Base-by-base conservation (phyloP, 257 asterid genomes). In the Nicotiana otophora region DNA sequence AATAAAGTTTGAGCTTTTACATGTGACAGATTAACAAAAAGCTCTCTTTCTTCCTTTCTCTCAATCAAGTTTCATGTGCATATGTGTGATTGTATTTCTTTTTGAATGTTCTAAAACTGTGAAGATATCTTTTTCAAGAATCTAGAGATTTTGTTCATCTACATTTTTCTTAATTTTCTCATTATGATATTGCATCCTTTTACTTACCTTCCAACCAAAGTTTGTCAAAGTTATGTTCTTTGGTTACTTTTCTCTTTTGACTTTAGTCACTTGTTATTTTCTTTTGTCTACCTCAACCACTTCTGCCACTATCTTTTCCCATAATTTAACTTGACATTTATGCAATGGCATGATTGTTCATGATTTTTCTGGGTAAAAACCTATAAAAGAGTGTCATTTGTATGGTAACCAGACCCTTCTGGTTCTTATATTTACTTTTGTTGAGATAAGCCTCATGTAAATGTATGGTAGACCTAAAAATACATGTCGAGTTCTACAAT, bases 1-100 rank as follows among this genome's bases (percentile, higher is more conserved):
- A 87, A 80, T 84, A 87, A 80, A 80, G 77, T 79, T 74, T 80
- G 12, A 81, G 81, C 78, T 84, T 87, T 58, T 34, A 79, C 79
- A 53, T 53, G 58, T 53, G 58, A 53, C 58, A 53, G 16, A 10
- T 14, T 53, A 53, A 53, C 58, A 12, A 48, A 74, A 74, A 26
- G 5, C 23, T 26, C 39, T 51, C 19, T 51, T 74, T 26, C 51
- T 74, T n/a, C 62, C 42, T 20, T 14, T 72, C 8, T 74, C 79
- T 42, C 60, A 5, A 48, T 74, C 79, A 74, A 74, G 39, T 74
- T 74, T 74, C 63, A 74, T 74, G 80, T 74, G 63, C 62, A 74
- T 74, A 74, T 4, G 62, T 74, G 80, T 74, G 80, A 14, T 53
- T 53, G 58, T 11, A 10, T 53, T 53, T 53, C 62, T 15, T 74